A percentile compares a stretch with the other conserved stretches of the same genome.
These are phyloP conservation scores for Geotrichum bryndzae DNA, from an alignment of 1,139 yeast genomes.

Conservation along the genomic window DNA sequence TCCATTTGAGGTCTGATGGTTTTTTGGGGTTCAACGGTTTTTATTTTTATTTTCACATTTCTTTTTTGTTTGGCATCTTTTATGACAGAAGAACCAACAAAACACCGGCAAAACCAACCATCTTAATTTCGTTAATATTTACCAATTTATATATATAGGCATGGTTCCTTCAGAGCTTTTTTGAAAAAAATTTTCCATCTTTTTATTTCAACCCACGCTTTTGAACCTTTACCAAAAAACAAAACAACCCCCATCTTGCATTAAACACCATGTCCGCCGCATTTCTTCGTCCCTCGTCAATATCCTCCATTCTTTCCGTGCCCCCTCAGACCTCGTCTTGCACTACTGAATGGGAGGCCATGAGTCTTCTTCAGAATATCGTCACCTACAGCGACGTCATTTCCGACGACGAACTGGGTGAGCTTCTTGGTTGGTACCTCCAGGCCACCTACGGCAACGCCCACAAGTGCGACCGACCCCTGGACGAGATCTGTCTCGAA, in stretches of 20 bases:
- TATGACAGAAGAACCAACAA: background rate
- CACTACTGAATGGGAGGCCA: slow-evolving; percentile 11
- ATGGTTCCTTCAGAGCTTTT: too few relatives aligned
- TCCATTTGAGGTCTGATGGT: background rate
- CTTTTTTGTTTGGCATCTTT: background rate
- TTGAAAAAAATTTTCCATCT: background rate
- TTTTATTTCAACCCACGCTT: background rate
- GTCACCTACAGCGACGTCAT: slow-evolving; percentile 10
- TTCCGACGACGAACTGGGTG: slow-evolving; percentile 15
- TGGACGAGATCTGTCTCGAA: slow-evolving; percentile 5
- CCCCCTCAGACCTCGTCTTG: background rate
- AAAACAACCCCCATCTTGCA: background rate
- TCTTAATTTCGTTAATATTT: background rate
- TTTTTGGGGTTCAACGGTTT: background rate
- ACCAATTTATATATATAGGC: background rate
- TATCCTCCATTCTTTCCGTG: background rate
- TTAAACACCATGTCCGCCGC: background rate
- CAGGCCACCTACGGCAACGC: slow-evolving; percentile 16
- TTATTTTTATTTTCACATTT: background rate
- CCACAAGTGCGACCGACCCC: slow-evolving; percentile 7
- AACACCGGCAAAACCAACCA: background rate
- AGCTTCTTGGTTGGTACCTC: slow-evolving; percentile 15
- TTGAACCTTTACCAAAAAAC: background rate
- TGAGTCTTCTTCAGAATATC: slow-evolving; percentile 9
- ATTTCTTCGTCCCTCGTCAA: background rate